Evolutionary conservation across 108 stramenopile genomes (phyloP), one percentile per base, ranked within the genome.

Genomic region (Pseudonitzschia multiseries): DNA sequence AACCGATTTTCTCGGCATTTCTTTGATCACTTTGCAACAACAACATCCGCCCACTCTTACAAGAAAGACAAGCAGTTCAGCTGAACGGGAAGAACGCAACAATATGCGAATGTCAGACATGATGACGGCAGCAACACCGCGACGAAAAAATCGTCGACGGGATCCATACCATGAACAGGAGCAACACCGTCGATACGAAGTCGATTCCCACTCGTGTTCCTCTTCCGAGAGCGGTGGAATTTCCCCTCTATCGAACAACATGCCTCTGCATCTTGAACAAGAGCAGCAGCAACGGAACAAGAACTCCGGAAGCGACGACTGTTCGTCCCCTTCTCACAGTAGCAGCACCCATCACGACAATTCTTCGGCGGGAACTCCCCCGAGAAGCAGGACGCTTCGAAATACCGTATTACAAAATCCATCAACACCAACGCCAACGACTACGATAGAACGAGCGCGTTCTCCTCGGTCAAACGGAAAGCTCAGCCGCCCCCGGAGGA

Each of bases 201-300:
- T 56, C 24, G 56, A 70, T 32, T 70, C 51, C 22, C 5, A 24
- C 41, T 56, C 54, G 24, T 36, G 28, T 43, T 70, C 69, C 15
- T 70, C 56, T 4, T 70, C 69, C 69, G 26, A 48, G 14, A 50
- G 67, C 29, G 61, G 61, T 20, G 61, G 61, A 1, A 17, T 40
- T 33, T 62, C 61, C 15, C 40, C 61, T 14, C 61, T 33, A 20
- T 40, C 61, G 22, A 78, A 68, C 79, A 80, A 70, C 63, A 73
- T 20, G 73, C 64, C 41, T 29, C 40, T 63, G 26, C 70, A 63
- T 33, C 61, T 29, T 52, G 51, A 32, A 54, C 54, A 24, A 63
- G 27, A n/a, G 22, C 70, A 13, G n/a, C 41, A 57, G 22, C 57
- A 33, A 54, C 44, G 32, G n/a, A 29, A 62, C 61, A 20, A 28